Evolutionary conservation across 495 filamentous ascomycete genomes (phyloP), one percentile per base, ranked within the genome.

Genomic region (Penicillium longicatenatum): DNA sequence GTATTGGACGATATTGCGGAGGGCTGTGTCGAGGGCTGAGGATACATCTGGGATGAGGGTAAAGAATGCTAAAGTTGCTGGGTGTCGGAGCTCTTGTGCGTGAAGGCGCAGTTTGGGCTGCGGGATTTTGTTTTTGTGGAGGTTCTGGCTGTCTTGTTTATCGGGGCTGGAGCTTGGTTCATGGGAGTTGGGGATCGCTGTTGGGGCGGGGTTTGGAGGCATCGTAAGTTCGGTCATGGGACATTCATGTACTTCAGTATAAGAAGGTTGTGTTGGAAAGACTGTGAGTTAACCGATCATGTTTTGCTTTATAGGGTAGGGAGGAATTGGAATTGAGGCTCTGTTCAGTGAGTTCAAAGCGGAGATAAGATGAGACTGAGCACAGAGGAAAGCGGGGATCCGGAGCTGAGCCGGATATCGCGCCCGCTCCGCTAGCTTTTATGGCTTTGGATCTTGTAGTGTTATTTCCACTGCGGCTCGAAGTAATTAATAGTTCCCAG

Each of bases 21-120:
- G 81, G 35, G 86, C 83, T 2, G 70, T 72, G 35, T 81, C 75
- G 5, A 96, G 69, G 11, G 87, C 78, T 11, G 77, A 73, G 60
- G 79, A 66, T 9, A 86, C 75, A 63, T 87, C 82, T 31, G 76
- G 73, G 26, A 88, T 75, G 9, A 82, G 71, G 16, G 60, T 50
- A 48, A 93, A 83, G 71, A 95, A 96, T 55, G 80, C 70, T 19
- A 66, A 60, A 3, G 87, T 65, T 16, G 85, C 89, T 0, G 78
- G 60, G 65, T 91, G 87, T 29, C 78, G 77, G 61, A 94, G 80
- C 56, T 94, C 89, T 52, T 86, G 78, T 45, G 87, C 71, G 54
- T 89, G 81, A 45, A 96, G 81, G 24, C 87, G 86, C 9, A 93
- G 81, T 50, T 85, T 89, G 19, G 88, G 86, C 21, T 80, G 17